Evolutionary conservation across 805 yeast species (phyloP), one percentile per base, ranked within the genome.

Genomic region (Yamadazyma phyllophila): DNA sequence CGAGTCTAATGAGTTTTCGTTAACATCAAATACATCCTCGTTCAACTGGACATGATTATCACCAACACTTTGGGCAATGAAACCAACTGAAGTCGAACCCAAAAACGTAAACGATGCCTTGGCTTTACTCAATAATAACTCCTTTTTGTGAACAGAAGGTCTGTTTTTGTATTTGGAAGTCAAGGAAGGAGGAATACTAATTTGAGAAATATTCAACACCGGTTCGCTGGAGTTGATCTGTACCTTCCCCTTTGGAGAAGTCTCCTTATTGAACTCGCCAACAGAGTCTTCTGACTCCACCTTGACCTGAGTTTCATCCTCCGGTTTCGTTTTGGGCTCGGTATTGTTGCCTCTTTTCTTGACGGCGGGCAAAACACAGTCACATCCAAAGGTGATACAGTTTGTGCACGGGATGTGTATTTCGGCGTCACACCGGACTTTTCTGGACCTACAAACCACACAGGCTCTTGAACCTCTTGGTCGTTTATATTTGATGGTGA

Each of bases 381-480:
- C 88, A 56, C 88, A 77, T 7, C 85, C 83, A 61, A 83, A 85
- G 2, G 85, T 82, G 30, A 78, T 71, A 59, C 92, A 85, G 61
- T 85, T 85, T 13, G 67, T 62, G 49, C 76, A 71, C 2, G 77
- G 77, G 13, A 70, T 70, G 52, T 69, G 75, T 34, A 71, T 70
- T 49, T 70, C 84, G 10, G 85, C 87, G 57, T 83, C 88, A 65
- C 95, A 86, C 30, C 90, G 76, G n/a, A 86, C 94, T 56, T 86
- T 86, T 30, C 94, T 70, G 7, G 83, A 76, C 44, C 88, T 81
- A 58, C 94, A 87, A n/a, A 85, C 85, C 34, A 79, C 76, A 58
- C 94, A 85, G 2, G 91, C 92, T 39, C 88, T 65, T 7, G 85
- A 68, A 0, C 89, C 85, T 42, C 91, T 67, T 39, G 85, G 77